A percentile compares a stretch with the other conserved stretches of the same genome.
Conservation (phyloP, 192 early-diverging fungal genomes). For the Lobosporangium transversale region DNA sequence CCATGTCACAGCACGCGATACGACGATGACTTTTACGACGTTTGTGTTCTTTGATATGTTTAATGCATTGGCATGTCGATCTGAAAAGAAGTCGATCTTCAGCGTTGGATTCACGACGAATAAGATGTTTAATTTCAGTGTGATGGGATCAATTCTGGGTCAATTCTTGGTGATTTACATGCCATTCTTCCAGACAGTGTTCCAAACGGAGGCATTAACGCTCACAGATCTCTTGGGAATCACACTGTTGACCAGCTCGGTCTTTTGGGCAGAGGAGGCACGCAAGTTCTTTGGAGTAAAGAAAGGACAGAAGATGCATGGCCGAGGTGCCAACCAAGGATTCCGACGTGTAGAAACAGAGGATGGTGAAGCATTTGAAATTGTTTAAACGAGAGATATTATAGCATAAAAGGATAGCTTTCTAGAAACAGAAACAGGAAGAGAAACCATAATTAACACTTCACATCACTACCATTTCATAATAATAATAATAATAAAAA, state of each 20-base stretch:
- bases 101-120: constrained; percentile 87
- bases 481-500: too few relatives aligned
- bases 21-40: constrained; percentile 97
- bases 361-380: constrained; percentile 49
- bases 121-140: constrained; percentile 88
- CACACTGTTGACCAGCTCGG: constrained; percentile 72
- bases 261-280: constrained; percentile 90
- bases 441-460: too few relatives aligned
- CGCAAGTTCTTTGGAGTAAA: constrained; percentile 65
- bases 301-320: constrained; percentile 16
- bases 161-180: constrained; percentile 90
- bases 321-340: constrained; percentile 28
- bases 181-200: constrained; percentile 90
- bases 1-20: constrained; percentile 73
- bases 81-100: constrained; percentile 82
- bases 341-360: constrained; percentile 48
- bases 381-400: constrained; percentile 28
- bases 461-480: too few relatives aligned
- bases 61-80: constrained; percentile 93
- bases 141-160: constrained; percentile 80
- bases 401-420: too few relatives aligned
- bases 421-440: too few relatives aligned
- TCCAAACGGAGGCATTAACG: constrained; percentile 90
- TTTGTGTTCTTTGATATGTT: constrained; percentile 98
- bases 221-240: constrained; percentile 79